A percentile compares a stretch with the other conserved stretches of the same genome.
Conservation (phyloP, 2,329 filamentous ascomycete genomes). For the Ceratocystis albifundus region DNA sequence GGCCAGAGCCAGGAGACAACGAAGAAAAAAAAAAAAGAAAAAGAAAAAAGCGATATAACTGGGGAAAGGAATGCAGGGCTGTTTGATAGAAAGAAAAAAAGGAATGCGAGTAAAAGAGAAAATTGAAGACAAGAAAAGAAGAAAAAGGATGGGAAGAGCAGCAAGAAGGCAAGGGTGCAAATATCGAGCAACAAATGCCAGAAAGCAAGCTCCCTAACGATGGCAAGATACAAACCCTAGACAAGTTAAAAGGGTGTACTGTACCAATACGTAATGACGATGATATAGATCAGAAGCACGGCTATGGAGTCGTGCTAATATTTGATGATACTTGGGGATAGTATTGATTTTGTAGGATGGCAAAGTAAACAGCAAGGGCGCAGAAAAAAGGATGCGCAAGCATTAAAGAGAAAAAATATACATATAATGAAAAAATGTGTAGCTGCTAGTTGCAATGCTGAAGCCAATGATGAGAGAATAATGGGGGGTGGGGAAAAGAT, state of each 20-base stretch:
- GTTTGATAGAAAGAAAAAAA: neutral
- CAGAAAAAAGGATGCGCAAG: neutral
- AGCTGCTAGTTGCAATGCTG: neutral
- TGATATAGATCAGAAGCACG: neutral
- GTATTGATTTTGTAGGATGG: slow-evolving; percentile 8
- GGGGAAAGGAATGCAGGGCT: neutral
- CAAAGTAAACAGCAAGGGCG: slow-evolving; percentile 4
- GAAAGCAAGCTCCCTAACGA: neutral
- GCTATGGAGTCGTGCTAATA: neutral
- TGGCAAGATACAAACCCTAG: slow-evolving; percentile 1
- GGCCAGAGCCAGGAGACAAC: neutral
- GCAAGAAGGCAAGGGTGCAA: slow-evolving; percentile 5
- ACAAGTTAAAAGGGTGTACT: neutral
- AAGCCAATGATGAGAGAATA: neutral
- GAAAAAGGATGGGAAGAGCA: slow-evolving; percentile 1
- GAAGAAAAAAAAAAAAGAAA: slow-evolving; percentile 8
- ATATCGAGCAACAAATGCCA: slow-evolving; percentile 1
- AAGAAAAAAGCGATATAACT: slow-evolving; percentile 1
- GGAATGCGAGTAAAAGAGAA: slow-evolving; percentile 9
- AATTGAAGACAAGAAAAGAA: neutral
- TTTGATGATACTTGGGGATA: neutral
- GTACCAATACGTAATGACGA: neutral
- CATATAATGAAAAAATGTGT: neutral
- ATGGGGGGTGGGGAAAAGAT: neutral
- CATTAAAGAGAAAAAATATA: neutral